Conservation (phyloP, 108 stramenopile species). For the Discostella pseudostelligera region DNA sequence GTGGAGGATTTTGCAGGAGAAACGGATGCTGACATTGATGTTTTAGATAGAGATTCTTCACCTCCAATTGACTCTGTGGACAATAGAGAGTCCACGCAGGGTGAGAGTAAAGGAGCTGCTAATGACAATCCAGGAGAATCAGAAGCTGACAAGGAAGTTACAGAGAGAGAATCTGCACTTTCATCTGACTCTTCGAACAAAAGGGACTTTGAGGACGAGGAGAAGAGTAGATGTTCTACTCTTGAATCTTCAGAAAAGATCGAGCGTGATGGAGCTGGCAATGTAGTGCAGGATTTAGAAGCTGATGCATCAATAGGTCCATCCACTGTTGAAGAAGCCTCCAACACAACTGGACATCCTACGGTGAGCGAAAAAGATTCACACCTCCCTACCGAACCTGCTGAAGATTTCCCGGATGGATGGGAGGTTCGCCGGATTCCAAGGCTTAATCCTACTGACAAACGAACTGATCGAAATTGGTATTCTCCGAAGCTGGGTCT, state of each 20-base stretch:
- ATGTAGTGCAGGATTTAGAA: constrained; percentile 5
- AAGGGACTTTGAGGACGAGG: too few species aligned
- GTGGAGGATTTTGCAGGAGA: constrained; percentile 41
- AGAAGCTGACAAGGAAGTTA: too few species aligned
- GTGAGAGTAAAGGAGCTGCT: neutral
- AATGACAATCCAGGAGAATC: too few species aligned
- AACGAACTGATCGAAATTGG: constrained; percentile 21
- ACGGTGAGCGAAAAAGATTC: constrained; percentile 15
- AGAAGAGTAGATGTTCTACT: too few species aligned
- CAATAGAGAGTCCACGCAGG: neutral
- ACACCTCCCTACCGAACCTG: constrained; percentile 12
- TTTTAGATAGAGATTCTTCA: neutral
- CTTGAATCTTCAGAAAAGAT: too few species aligned
- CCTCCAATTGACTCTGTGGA: neutral
- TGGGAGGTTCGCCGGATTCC: constrained; percentile 24
- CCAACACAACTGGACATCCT: constrained; percentile 15
- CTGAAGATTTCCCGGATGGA: constrained; percentile 31
- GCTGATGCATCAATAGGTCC: constrained; percentile 8
- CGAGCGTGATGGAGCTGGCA: neutral
- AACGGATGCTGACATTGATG: neutral
- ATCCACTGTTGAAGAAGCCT: constrained; percentile 8
- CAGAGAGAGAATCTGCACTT: too few species aligned
- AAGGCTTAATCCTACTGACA: constrained; percentile 15
- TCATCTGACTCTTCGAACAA: too few species aligned
- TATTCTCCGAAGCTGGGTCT: constrained; percentile 26